These are phyloP conservation scores for Metarhizium robertsii DNA, from an alignment of 2,329 filamentous ascomycete genomes.

Conservation along the genomic window DNA sequence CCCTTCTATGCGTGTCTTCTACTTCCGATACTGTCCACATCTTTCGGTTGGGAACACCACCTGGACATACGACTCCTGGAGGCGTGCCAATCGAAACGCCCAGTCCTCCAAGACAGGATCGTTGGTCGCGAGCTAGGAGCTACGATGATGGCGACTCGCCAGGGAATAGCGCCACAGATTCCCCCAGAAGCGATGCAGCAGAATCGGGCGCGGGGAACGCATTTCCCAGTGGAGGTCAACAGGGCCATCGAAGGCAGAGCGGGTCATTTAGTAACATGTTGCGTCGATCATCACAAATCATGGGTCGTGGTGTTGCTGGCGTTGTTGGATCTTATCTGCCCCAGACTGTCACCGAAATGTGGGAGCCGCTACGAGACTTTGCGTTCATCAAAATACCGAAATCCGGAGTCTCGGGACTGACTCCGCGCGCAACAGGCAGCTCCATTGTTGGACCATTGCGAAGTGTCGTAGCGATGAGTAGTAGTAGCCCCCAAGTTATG, in stretches of 20 bases:
- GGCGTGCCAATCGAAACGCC: constrained; percentile 28
- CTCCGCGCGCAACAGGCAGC: constrained; percentile 19
- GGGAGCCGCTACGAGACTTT: constrained; percentile 91
- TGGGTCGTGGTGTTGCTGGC: constrained; percentile 79
- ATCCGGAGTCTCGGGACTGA: constrained; percentile 17
- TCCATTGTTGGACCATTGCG: constrained; percentile 47
- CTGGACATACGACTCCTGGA: constrained; percentile 25
- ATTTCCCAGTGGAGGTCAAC: constrained; percentile 16
- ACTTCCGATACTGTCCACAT: constrained; percentile 95
- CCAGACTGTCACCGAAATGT: constrained; percentile 91
- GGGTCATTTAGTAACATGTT: constrained; percentile 85
- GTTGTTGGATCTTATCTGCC: constrained; percentile 89
- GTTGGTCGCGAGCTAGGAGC: constrained; percentile 44
- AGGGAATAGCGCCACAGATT: constrained; percentile 39
- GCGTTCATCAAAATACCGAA: constrained; percentile 92
- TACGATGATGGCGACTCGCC: constrained; percentile 36
- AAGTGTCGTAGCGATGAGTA: constrained; percentile 96
- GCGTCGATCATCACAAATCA: constrained; percentile 87
- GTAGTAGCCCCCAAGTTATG: constrained; percentile 92
- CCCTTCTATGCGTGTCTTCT: constrained; percentile 88
- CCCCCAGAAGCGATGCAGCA: constrained; percentile 38
- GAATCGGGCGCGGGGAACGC: constrained; percentile 24
- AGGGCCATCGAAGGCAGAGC: constrained; percentile 41
- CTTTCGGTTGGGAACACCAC: constrained; percentile 63
- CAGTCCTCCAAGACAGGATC: constrained; percentile 34